Evolutionary conservation across 2,329 filamentous ascomycete species (phyloP), one percentile per base, ranked within the genome.

Genomic region (Scedosporium minutisporum): DNA sequence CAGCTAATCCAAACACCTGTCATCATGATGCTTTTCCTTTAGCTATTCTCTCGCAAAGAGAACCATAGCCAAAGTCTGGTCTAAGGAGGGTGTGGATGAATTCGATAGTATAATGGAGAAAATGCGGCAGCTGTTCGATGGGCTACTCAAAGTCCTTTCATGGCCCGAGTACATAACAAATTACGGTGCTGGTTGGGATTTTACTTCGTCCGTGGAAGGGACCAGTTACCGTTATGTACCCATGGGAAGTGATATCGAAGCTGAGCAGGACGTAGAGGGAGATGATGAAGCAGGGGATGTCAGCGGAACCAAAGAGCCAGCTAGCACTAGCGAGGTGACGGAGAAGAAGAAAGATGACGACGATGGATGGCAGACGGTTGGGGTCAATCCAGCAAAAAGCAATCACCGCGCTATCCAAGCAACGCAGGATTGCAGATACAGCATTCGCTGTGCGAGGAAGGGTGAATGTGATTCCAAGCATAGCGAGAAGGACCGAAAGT

Each of bases 111-210:
- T 58, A 2, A 25, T 61, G 25, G 41, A 44, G n/a, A 25, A 55
- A 23, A 51, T 64, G n/a, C 41, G 58, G 16, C 41, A 57, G 46
- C 44, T 60, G 25, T 65, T 65, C 18, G 25, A 62, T 10, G 29
- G 38, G 23, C n/a, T 16, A 3, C 57, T 29, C 9, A 59, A 29
- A 33, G 63, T 65, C 7, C 12, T 60, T 6, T 65, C 63, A 14
- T 66, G 63, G 61, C 60, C 62, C 16, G 65, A 63, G 48, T 62
- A 65, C 23, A 29, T 41, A n/a, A 38, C 41, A 33, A 33, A 9
- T 9, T 33, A 9, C 29, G 29, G 16, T 21, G 57, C 25, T 21
- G 21, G 21, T 48, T 12, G 16, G 44, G 14, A 46, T 46, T 18
- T 18, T 5, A 10, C 44, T 18, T 48, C 44, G 3, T n/a, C 16